A percentile compares a stretch with the other conserved stretches of the same genome.
phyloP scores from a whole-genome alignment of 2,329 filamentous ascomycete genomes.

The Aspergillus bombycis region DNA sequence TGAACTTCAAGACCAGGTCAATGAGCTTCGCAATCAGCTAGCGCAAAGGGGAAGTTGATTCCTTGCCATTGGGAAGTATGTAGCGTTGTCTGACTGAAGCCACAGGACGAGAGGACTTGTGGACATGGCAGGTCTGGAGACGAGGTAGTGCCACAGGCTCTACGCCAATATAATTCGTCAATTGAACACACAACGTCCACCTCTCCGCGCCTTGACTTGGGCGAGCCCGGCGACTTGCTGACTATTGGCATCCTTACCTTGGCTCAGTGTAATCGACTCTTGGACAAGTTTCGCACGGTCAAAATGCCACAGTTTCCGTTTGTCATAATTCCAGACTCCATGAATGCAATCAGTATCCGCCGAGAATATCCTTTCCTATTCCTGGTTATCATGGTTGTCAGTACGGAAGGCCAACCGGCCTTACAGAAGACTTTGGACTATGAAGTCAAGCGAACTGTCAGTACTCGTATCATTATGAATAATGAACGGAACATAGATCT shows the following conservation, averaged over 20 bases:
- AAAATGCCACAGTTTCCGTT: constrained; percentile 19
- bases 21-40: constrained; percentile 7
- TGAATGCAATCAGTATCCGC: not conserved
- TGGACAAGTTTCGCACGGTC: constrained; percentile 12
- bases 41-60: not conserved
- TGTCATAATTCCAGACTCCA: not conserved
- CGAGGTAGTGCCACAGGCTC: not conserved
- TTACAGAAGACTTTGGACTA: not conserved
- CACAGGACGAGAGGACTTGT: not conserved
- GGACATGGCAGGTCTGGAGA: not conserved
- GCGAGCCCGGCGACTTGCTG: not conserved
- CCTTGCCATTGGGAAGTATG: not conserved
- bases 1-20: constrained; percentile 12
- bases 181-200: not conserved
- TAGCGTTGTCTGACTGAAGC: not conserved
- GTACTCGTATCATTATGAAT: not conserved
- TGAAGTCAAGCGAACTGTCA: not conserved
- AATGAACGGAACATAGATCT: not conserved
- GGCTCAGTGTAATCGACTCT: not conserved
- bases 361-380: not conserved
- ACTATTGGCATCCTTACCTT: not conserved
- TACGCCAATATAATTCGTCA: not conserved
- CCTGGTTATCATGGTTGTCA: not conserved
- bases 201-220: not conserved
- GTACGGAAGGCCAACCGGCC: not conserved